Percentiles rank a stretch among this genome's conserved stretches.
These are phyloP conservation scores for Crataegus laevigata DNA, from an alignment of 306 rosid genomes.

Conservation along the genomic window DNA sequence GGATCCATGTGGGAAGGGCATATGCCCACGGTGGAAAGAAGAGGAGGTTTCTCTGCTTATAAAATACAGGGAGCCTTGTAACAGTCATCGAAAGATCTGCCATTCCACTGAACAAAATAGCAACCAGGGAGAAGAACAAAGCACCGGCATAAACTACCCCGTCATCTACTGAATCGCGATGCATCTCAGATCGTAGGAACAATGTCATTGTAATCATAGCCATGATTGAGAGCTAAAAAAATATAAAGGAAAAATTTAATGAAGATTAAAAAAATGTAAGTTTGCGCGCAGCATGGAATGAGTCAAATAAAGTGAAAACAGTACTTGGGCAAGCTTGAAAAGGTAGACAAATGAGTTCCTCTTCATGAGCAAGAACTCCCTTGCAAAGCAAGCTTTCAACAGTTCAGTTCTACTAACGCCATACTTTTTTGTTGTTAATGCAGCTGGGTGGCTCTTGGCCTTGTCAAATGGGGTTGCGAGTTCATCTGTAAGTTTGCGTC, in stretches of 20 bases:
- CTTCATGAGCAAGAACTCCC: slow-evolving; percentile 55
- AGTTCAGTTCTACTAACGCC: slow-evolving; percentile 34
- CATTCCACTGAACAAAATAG: slow-evolving; percentile 49
- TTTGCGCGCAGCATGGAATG: neutral
- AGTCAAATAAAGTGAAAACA: slow-evolving; percentile 5
- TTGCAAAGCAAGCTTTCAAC: slow-evolving; percentile 48
- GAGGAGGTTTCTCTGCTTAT: slow-evolving; percentile 49
- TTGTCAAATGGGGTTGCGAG: slow-evolving; percentile 41
- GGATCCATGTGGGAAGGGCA: slow-evolving; percentile 57
- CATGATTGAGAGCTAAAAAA: slow-evolving; percentile 24
- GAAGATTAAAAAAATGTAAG: neutral
- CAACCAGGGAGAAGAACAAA: slow-evolving; percentile 35
- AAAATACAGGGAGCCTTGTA: slow-evolving; percentile 52
- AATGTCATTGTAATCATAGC: slow-evolving; percentile 37
- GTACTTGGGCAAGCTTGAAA: slow-evolving; percentile 36
- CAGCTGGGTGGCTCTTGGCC: slow-evolving; percentile 46
- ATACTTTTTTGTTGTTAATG: slow-evolving; percentile 30
- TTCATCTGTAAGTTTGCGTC: slow-evolving; percentile 23
- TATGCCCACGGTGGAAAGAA: slow-evolving; percentile 59
- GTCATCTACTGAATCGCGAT: slow-evolving; percentile 26
- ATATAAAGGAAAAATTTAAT: neutral
- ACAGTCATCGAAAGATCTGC: slow-evolving; percentile 50
- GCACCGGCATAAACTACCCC: slow-evolving; percentile 49
- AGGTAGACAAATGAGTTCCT: slow-evolving; percentile 42
- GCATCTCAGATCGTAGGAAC: slow-evolving; percentile 41